Evolutionary conservation across 768 basidiomycete species (phyloP).

Genomic region (Pholiota molesta): DNA sequence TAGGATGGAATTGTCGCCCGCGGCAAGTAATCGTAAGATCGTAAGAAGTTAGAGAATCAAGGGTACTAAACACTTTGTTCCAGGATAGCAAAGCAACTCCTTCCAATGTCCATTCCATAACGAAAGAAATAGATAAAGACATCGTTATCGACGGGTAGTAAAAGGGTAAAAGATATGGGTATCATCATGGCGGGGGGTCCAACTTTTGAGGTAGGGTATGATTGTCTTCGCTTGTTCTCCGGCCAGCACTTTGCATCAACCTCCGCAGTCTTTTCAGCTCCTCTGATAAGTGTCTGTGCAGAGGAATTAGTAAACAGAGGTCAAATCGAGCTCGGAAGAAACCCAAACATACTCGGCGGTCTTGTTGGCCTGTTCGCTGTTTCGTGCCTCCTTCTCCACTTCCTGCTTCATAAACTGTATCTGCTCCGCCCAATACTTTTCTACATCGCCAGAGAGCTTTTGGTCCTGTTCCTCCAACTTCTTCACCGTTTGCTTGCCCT

Average conservation of each 20-base stretch:
- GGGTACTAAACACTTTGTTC: background rate
- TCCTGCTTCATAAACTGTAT: conserved; percentile 54
- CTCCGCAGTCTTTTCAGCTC: conserved; percentile 73
- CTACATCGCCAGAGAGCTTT: conserved; percentile 56
- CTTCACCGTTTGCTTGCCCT: conserved; percentile 48
- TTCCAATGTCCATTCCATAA: conserved; percentile 7
- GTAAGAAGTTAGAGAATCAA: background rate
- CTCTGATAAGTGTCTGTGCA: conserved; percentile 52
- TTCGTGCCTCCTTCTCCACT: conserved; percentile 54
- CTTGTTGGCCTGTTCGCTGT: conserved; percentile 57
- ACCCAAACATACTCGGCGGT: conserved; percentile 55
- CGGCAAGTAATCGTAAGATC: background rate
- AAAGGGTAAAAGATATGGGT: background rate
- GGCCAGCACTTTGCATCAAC: conserved; percentile 65
- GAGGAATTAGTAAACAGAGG: conserved; percentile 13
- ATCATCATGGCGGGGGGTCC: conserved; percentile 18
- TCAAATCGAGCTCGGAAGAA: conserved; percentile 3
- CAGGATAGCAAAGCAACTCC: background rate
- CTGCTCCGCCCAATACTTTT: conserved; percentile 62
- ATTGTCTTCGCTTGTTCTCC: conserved; percentile 18
- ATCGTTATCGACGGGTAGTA: background rate
- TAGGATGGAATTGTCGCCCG: background rate
- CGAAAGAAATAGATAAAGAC: background rate
- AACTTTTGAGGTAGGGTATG: conserved; percentile 2
- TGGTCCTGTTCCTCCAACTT: conserved; percentile 52